Base-by-base conservation (phyloP, 371 early-diverging fungal species). In the Circinella umbellata region DNA sequence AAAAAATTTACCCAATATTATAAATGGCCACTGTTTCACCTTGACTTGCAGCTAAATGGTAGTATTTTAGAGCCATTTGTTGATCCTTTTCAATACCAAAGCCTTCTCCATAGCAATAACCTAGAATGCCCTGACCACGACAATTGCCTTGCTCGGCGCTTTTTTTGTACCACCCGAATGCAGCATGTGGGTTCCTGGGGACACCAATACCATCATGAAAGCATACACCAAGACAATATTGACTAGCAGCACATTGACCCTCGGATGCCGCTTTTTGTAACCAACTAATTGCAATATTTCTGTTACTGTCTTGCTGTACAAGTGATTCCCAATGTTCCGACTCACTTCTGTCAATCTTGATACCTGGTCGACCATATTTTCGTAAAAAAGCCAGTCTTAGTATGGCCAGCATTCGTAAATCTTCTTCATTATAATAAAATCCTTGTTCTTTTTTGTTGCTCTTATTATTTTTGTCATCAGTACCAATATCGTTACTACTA, bases 61-160 rank as follows among this genome's bases (percentile, higher is more conserved):
- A 94, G 90, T 91, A 94, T 63, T 81, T 81, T 67, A 93, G 84
- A 9, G 94, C 94, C 68, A 81, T 76, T 10, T 74, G 73, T 20
- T 89, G 85, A 73, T 94, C 86, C 62, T 86, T 87, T 37, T 84
- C 83, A 0, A 94, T 88, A 5, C 95, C 94, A 69, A 92, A 84
- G 8, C 95, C 95, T 76, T 94, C 90, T 42, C 91, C 92, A 68
- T 92, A 96, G 73, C 84, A 83, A 46, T 83, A 83, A 14, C 93
- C 95, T 10, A 94, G 77, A 13, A 90, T 90, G 36, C 91, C 91
- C 69, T 90, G 85, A 4, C 91, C 94, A 34, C 90, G 79, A 7
- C 87, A 74, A 62, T 91, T 84, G 36, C 88, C 87, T 63, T 81
- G 79, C 13, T 81, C 83, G 5, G 93, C 92, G 7, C 91, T 76